phyloP scores from a whole-genome alignment of 2,329 filamentous ascomycete species.

The Magnaporthiopsis rhizophila region DNA sequence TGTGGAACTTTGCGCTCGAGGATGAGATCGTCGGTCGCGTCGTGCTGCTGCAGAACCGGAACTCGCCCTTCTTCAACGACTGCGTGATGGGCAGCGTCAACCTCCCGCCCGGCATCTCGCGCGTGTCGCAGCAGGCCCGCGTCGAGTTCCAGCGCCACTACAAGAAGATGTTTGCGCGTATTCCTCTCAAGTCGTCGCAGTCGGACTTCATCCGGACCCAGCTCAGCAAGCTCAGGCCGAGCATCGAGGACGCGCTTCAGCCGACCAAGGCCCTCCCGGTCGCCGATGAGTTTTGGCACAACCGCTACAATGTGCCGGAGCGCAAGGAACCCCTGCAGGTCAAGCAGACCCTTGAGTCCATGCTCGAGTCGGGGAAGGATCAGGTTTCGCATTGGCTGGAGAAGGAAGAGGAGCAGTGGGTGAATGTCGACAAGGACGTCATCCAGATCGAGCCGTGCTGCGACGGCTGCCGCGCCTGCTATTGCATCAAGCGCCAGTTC shows the following conservation, averaged over 20 bases:
- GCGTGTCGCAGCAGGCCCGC: background rate
- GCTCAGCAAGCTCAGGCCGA: background rate
- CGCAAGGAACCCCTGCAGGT: background rate
- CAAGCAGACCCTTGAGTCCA: background rate
- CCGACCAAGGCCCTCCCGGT: background rate
- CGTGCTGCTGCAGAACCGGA: constrained; percentile 3
- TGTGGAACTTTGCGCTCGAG: constrained; percentile 2
- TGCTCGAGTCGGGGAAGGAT: background rate
- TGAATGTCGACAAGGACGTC: constrained; percentile 5
- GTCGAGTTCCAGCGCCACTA: background rate
- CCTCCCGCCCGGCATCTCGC: background rate
- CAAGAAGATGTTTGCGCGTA: constrained; percentile 7
- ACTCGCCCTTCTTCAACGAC: background rate
- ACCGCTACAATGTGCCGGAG: constrained; percentile 1
- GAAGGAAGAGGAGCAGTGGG: constrained; percentile 1
- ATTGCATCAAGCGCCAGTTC: constrained; percentile 7
- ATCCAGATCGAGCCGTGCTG: constrained; percentile 8
- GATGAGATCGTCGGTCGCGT: background rate
- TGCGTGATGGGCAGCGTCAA: background rate
- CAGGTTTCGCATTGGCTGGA: background rate
- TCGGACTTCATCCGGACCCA: background rate
- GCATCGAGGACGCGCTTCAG: background rate
- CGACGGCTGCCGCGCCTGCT: constrained; percentile 4
- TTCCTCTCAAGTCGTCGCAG: background rate
- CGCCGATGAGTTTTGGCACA: background rate